These are phyloP conservation scores for Penicillium sp. DNA, from an alignment of 2,329 filamentous ascomycete genomes.

Conservation along the genomic window DNA sequence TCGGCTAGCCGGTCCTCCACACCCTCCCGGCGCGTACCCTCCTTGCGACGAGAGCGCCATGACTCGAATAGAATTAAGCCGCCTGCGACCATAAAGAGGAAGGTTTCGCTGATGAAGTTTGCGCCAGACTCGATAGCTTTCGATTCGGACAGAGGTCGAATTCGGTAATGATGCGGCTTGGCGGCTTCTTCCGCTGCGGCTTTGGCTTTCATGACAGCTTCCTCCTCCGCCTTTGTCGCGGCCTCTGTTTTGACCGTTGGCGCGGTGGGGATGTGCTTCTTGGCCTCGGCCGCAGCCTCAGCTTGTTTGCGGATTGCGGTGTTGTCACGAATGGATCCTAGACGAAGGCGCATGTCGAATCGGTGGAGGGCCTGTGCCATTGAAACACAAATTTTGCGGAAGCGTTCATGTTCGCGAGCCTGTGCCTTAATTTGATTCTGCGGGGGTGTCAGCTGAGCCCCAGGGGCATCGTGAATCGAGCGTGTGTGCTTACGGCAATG, in stretches of 20 bases:
- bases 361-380: constrained; percentile 68
- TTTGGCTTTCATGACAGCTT: constrained; percentile 49
- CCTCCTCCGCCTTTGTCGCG: constrained; percentile 60
- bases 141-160: constrained; percentile 66
- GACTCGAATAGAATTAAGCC: constrained; percentile 66
- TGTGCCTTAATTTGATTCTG: constrained; percentile 70
- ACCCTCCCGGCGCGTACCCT: constrained; percentile 61
- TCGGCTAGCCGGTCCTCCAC: constrained; percentile 63
- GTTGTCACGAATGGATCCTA: constrained; percentile 66
- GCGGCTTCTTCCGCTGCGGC: constrained; percentile 51
- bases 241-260: constrained; percentile 67
- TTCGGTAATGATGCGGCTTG: constrained; percentile 56
- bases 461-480: not conserved
- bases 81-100: constrained; percentile 67
- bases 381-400: constrained; percentile 63
- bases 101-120: constrained; percentile 69
- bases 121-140: constrained; percentile 71
- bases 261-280: constrained; percentile 55
- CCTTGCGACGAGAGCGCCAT: constrained; percentile 64
- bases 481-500: constrained; percentile 58
- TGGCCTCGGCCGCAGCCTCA: constrained; percentile 59
- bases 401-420: constrained; percentile 69
- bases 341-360: constrained; percentile 68
- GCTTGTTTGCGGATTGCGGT: constrained; percentile 53
- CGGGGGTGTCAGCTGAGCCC: constrained; percentile 28